phyloP scores from a whole-genome alignment of 345 rosid species.

The Rhodomyrtus tomentosa region DNA sequence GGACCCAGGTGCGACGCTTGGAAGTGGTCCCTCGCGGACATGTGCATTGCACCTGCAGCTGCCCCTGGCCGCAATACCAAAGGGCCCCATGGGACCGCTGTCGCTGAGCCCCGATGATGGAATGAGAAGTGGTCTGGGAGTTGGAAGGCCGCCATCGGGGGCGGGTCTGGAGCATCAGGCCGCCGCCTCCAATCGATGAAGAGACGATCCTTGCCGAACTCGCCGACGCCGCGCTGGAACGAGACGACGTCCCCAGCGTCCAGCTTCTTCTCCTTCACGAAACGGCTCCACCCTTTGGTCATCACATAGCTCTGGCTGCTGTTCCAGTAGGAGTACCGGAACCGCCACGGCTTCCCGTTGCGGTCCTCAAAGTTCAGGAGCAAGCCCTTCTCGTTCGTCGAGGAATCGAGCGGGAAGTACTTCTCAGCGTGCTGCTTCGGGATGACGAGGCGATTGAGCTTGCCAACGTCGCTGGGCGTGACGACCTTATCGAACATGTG shows the following conservation, averaged over 20 bases:
- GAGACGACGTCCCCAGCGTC: constrained; percentile 91
- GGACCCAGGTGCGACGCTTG: constrained; percentile 5
- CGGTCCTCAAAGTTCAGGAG: constrained; percentile 80
- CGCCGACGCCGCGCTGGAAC: constrained; percentile 66
- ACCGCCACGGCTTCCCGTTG: constrained; percentile 68
- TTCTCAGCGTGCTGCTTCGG: constrained; percentile 71
- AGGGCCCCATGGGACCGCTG: constrained; percentile 32
- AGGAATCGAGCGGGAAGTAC: constrained; percentile 70
- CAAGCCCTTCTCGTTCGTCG: constrained; percentile 67
- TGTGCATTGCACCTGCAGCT: not conserved
- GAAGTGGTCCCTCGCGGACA: constrained; percentile 8
- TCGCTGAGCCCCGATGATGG: constrained; percentile 1
- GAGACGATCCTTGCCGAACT: constrained; percentile 38
- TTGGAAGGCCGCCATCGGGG: not conserved
- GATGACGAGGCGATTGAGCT: constrained; percentile 51
- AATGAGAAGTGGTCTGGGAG: constrained; percentile 17
- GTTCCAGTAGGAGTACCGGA: constrained; percentile 92
- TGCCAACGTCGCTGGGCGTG: constrained; percentile 63
- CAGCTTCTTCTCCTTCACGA: constrained; percentile 90
- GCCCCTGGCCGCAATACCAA: constrained; percentile 26
- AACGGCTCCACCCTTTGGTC: constrained; percentile 97
- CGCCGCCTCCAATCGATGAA: constrained; percentile 85
- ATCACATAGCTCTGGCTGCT: constrained; percentile 96
- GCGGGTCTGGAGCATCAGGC: constrained; percentile 26
- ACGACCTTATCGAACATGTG: constrained; percentile 52